Evolutionary conservation across 1,284 basidiomycete genomes (phyloP).

Genomic region (Phlebopus sp.): DNA sequence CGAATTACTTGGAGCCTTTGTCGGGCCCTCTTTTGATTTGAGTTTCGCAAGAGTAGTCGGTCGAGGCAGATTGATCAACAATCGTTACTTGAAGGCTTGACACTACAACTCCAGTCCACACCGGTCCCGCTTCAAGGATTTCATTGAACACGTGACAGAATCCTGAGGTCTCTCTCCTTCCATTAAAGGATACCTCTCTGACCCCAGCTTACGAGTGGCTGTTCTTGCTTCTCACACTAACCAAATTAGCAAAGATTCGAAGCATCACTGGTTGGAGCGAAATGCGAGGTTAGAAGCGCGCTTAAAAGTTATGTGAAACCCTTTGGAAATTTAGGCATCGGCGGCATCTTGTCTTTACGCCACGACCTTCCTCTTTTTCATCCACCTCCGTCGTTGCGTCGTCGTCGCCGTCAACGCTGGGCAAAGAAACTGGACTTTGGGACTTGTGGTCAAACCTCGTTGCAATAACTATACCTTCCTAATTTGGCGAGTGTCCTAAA

Average conservation of each 20-base stretch:
- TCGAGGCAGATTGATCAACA: slow-evolving; percentile 14
- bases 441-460: no score
- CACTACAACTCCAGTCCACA: no score
- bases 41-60: slow-evolving; percentile 12
- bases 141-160: background rate
- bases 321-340: background rate
- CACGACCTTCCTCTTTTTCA: slow-evolving; percentile 7
- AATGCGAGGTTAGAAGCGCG: background rate
- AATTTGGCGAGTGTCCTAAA: slow-evolving; percentile 6
- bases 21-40: slow-evolving; percentile 11
- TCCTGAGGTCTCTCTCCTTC: background rate
- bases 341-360: slow-evolving; percentile 6
- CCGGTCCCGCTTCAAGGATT: background rate
- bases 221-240: slow-evolving; percentile 9
- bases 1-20: slow-evolving; percentile 34
- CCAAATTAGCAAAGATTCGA: slow-evolving; percentile 5
- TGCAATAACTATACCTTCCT: slow-evolving; percentile 10
- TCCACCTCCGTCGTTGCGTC: background rate
- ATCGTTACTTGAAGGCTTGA: background rate
- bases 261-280: slow-evolving; percentile 6
- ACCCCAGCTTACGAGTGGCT: background rate
- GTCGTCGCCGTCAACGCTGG: background rate
- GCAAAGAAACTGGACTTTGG: no score
- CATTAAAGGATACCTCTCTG: background rate
- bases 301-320: slow-evolving; percentile 8